phyloP scores from a whole-genome alignment of 768 basidiomycete genomes.

The Pulveroboletus ravenelii region DNA sequence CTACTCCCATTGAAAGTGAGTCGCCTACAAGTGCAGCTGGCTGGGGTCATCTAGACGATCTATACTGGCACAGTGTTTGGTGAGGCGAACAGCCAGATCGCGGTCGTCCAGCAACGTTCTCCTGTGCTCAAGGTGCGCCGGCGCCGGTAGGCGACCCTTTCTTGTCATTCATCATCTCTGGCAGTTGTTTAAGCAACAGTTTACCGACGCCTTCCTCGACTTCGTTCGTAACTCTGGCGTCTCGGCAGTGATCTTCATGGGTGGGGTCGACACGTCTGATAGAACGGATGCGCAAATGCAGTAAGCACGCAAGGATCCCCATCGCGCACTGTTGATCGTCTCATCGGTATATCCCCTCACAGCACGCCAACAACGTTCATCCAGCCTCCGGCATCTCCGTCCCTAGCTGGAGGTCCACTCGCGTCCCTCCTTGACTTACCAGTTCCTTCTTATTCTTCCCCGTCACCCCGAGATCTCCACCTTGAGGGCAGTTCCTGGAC shows the following conservation, averaged over 20 bases:
- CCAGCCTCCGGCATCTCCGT: constrained; percentile 38
- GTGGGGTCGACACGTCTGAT: constrained; percentile 71
- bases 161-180: constrained; percentile 1
- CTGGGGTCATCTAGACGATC: constrained; percentile 1
- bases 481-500: constrained; percentile 25
- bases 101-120: constrained; percentile 73
- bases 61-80: constrained; percentile 54
- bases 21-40: background rate
- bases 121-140: constrained; percentile 65
- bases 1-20: constrained; percentile 74
- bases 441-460: constrained; percentile 52
- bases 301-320: constrained; percentile 38
- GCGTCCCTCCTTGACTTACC: constrained; percentile 42
- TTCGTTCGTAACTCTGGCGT: constrained; percentile 53
- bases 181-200: constrained; percentile 66
- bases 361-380: constrained; percentile 69
- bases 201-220: constrained; percentile 49
- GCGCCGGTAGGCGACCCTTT: background rate
- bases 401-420: constrained; percentile 42
- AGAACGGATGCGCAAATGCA: constrained; percentile 75
- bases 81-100: constrained; percentile 41
- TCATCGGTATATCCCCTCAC: background rate
- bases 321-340: constrained; percentile 1
- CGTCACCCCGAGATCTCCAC: constrained; percentile 35
- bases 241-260: constrained; percentile 55